phyloP scores from a whole-genome alignment of 2,329 filamentous ascomycete species.

The Dactylellina parvicollis region DNA sequence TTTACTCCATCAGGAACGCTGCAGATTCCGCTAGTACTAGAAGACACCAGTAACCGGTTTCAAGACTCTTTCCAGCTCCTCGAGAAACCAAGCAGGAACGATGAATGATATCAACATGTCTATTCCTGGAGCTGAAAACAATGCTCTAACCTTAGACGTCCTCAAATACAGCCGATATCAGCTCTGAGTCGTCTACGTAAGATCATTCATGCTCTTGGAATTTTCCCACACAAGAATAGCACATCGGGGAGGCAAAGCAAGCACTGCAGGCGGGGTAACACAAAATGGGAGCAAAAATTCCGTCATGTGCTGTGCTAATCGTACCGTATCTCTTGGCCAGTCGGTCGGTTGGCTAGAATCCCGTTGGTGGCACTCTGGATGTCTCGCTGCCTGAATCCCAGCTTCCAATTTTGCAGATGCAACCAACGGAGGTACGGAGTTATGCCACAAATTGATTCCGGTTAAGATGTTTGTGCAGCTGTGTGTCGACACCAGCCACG shows the following conservation, averaged over 20 bases:
- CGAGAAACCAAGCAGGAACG: constrained; percentile 8
- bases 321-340: constrained; percentile 10
- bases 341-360: constrained; percentile 33
- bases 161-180: constrained; percentile 8
- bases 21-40: constrained; percentile 1
- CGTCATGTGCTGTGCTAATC: constrained; percentile 11
- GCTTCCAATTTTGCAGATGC: constrained; percentile 26
- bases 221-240: constrained; percentile 21
- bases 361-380: constrained; percentile 5
- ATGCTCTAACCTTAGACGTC: constrained; percentile 22
- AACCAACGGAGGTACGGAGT: constrained; percentile 39
- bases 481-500: constrained; percentile 31
- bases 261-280: constrained; percentile 48
- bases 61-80: constrained; percentile 15
- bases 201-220: constrained; percentile 22
- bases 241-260: constrained; percentile 35
- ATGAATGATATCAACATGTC: constrained; percentile 40
- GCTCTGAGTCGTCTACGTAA: constrained; percentile 37
- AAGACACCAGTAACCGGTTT: constrained; percentile 35
- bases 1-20: constrained; percentile 7
- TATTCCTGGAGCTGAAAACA: constrained; percentile 40
- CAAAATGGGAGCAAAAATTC: constrained; percentile 28
- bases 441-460: constrained; percentile 1
- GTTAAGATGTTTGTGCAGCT: background rate
- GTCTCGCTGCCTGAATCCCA: constrained; percentile 32